Evolutionary conservation across 352 stramenopile genomes (phyloP).

Genomic region (Lagenidium giganteum): DNA sequence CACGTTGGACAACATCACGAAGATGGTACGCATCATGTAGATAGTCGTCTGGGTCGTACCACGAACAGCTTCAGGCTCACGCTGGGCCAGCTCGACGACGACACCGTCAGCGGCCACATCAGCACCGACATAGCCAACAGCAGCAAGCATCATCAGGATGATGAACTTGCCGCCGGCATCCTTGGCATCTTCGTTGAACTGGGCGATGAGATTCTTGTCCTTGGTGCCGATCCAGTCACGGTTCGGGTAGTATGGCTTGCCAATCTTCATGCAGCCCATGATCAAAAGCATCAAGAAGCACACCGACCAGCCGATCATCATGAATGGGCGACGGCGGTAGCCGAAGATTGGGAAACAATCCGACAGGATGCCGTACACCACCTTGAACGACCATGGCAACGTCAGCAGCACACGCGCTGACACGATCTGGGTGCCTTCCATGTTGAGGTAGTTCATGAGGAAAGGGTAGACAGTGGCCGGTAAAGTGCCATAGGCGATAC

Average conservation of each 20-base stretch:
- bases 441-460: constrained; percentile 47
- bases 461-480: constrained; percentile 46
- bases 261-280: constrained; percentile 34
- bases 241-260: constrained; percentile 43
- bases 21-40: constrained; percentile 14
- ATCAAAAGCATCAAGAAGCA: constrained; percentile 35
- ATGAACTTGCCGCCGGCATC: constrained; percentile 5
- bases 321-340: constrained; percentile 47
- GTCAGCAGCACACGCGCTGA: constrained; percentile 38
- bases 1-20: constrained; percentile 1
- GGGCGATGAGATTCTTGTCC: neutral
- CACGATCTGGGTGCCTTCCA: constrained; percentile 37
- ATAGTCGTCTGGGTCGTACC: constrained; percentile 18
- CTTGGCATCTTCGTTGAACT: constrained; percentile 4
- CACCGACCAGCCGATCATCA: constrained; percentile 43
- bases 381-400: constrained; percentile 57
- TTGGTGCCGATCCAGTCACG: neutral
- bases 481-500: constrained; percentile 39
- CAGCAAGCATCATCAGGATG: constrained; percentile 11
- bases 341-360: constrained; percentile 46
- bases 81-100: constrained; percentile 17
- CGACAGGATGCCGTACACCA: constrained; percentile 41
- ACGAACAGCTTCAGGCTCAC: constrained; percentile 14
- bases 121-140: constrained; percentile 16
- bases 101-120: constrained; percentile 16